A percentile compares a stretch with the other conserved stretches of the same genome.
phyloP scores from a whole-genome alignment of 768 basidiomycete genomes.

The Kwoniella heveanensis region DNA sequence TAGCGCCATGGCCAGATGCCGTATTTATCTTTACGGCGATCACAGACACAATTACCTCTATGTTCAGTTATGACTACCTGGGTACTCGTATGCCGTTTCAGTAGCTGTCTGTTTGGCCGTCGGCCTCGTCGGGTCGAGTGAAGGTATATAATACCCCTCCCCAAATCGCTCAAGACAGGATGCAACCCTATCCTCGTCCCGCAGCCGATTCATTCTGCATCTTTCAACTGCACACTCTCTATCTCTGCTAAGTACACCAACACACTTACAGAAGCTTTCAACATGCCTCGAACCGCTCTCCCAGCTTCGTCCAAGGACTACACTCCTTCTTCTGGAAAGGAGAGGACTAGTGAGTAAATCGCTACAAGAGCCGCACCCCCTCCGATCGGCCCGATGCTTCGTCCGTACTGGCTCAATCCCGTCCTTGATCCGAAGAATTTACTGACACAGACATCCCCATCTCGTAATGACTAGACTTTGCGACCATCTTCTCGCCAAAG shows the following conservation, averaged over 20 bases:
- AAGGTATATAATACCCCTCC: not conserved
- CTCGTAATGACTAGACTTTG: slow-evolving; percentile 1
- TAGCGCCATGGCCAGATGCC: not conserved
- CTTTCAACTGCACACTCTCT: too few relatives aligned
- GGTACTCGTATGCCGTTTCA: not conserved
- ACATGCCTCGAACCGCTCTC: slow-evolving; percentile 13
- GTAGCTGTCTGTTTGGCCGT: not conserved
- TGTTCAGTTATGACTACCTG: not conserved
- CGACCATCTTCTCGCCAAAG: slow-evolving; percentile 19
- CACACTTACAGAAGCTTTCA: not conserved
- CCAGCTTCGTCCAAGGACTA: slow-evolving; percentile 10
- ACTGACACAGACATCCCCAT: not conserved
- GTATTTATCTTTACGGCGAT: not conserved
- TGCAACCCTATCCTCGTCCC: too few relatives aligned
- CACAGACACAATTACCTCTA: too few relatives aligned
- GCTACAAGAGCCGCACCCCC: too few relatives aligned
- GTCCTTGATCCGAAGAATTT: too few relatives aligned
- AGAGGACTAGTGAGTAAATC: slow-evolving; percentile 21
- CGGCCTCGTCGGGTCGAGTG: not conserved
- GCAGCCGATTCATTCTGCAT: too few relatives aligned
- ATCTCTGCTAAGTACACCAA: too few relatives aligned
- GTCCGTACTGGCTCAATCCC: too few relatives aligned
- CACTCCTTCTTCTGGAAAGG: slow-evolving; percentile 17
- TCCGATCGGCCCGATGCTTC: too few relatives aligned
- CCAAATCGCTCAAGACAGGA: too few relatives aligned